Base-by-base conservation (phyloP, 2,329 filamentous ascomycete species). In the Fusarium acutatum region DNA sequence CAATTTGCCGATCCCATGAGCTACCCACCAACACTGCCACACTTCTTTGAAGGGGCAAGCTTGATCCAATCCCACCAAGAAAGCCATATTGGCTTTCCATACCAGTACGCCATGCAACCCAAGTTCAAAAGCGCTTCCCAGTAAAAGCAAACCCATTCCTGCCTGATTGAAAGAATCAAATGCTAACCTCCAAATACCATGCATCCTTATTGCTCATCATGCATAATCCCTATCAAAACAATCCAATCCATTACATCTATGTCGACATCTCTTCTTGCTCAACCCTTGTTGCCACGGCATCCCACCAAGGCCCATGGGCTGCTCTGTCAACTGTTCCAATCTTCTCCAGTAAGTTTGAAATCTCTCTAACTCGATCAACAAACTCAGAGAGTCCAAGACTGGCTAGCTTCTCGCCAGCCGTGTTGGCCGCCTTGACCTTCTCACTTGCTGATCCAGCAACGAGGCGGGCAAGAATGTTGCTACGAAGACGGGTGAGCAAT, bases 321-420 rank as follows among this genome's bases (percentile, higher is more conserved):
- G 89, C 90, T 71, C 91, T 87, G 79, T 95, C 93, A 10, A 94
- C 90, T 9, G 84, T 84, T 20, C 91, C 90, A 7, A 94, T 87
- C 78, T 88, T 88, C 46, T 88, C 87, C 67, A 95, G 82, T 77
- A 91, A 86, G 38, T 94, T 92, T 13, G 93, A 90, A 75, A 95
- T 91, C 54, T 90, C 89, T 37, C 91, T 86, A 20, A 95, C 90
- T 68, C 88, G 89, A 34, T 89, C 88, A 22, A 92, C 90, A 79
- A 95, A 95, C 81, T 95, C 93, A 0, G 91, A 91, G 64, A 95
- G 82, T 0, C 93, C 93, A 24, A 93, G 86, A 6, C 88, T 87
- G 1, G 92, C 91, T 13, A 95, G 86, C 65, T 89, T 91, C 80
- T 95, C 93, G 17, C 89, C 89, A 1, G 92, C 92, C 1, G 87